These are phyloP conservation scores for Solanum hybrid DNA, from an alignment of 305 asterid species.

Conservation along the genomic window DNA sequence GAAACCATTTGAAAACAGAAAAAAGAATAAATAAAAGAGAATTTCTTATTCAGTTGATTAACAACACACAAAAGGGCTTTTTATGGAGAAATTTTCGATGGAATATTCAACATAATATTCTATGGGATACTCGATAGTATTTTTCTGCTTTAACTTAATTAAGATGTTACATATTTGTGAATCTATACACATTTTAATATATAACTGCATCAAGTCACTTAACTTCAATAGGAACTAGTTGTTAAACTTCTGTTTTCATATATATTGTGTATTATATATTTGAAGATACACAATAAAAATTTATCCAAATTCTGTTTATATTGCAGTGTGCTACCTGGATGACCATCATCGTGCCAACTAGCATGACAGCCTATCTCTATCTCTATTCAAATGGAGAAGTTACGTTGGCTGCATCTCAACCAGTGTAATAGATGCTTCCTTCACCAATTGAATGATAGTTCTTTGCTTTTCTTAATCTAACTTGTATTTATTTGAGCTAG, in stretches of 20 bases:
- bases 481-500: not conserved
- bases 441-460: conserved; percentile 13
- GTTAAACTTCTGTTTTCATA: not conserved
- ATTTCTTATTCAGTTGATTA: not conserved
- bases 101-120: not conserved
- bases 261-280: not conserved
- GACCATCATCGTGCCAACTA: conserved; percentile 89
- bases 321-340: conserved; percentile 95
- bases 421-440: conserved; percentile 99
- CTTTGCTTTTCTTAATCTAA: not conserved
- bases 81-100: not conserved
- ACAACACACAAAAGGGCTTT: not conserved
- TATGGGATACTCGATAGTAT: not conserved
- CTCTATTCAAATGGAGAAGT: conserved; percentile 96
- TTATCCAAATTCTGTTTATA: conserved; percentile 14
- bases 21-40: not conserved
- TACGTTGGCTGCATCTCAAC: conserved; percentile 94
- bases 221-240: not conserved
- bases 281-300: not conserved
- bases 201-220: not conserved
- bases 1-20: not conserved
- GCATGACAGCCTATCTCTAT: conserved; percentile 92
- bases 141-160: not conserved
- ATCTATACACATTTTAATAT: not conserved
- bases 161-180: not conserved